Evolutionary conservation across 768 basidiomycete genomes (phyloP).

Genomic region (Leccinum sublutescens): DNA sequence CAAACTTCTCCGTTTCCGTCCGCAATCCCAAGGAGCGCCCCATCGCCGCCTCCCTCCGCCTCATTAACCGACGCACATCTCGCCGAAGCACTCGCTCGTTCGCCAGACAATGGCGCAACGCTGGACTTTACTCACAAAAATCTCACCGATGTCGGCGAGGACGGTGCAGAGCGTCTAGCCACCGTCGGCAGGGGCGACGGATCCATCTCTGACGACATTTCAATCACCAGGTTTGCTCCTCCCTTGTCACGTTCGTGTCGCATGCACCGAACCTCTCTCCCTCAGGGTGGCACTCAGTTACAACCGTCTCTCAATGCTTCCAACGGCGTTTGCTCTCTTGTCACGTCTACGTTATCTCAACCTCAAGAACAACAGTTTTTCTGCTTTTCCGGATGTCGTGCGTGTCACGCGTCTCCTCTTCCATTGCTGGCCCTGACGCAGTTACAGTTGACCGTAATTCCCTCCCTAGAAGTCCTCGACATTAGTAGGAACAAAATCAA

Average conservation of each 20-base stretch:
- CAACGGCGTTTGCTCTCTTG: conserved; percentile 68
- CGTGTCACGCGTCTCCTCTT: conserved; percentile 32
- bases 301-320: conserved; percentile 79
- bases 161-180: conserved; percentile 76
- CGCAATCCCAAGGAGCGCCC: conserved; percentile 24
- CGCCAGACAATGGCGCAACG: conserved; percentile 77
- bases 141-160: conserved; percentile 71
- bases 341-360: conserved; percentile 82
- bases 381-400: conserved; percentile 84
- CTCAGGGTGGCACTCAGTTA: conserved; percentile 80
- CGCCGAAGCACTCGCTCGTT: conserved; percentile 59
- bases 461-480: conserved; percentile 90
- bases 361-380: conserved; percentile 80
- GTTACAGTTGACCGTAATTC: conserved; percentile 73
- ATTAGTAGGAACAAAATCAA: conserved; percentile 90
- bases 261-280: conserved; percentile 1
- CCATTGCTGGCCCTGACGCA: conserved; percentile 10
- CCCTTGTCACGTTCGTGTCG: conserved; percentile 5
- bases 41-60: conserved; percentile 34
- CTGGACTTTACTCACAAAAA: conserved; percentile 80
- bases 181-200: conserved; percentile 47
- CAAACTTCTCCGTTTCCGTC: conserved; percentile 30
- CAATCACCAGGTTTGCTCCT: conserved; percentile 57
- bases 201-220: conserved; percentile 44
- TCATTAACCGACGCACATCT: conserved; percentile 59